Evolutionary conservation across 2,329 filamentous ascomycete species (phyloP), one percentile per base, ranked within the genome.

Genomic region (Niveomyces coronatus): DNA sequence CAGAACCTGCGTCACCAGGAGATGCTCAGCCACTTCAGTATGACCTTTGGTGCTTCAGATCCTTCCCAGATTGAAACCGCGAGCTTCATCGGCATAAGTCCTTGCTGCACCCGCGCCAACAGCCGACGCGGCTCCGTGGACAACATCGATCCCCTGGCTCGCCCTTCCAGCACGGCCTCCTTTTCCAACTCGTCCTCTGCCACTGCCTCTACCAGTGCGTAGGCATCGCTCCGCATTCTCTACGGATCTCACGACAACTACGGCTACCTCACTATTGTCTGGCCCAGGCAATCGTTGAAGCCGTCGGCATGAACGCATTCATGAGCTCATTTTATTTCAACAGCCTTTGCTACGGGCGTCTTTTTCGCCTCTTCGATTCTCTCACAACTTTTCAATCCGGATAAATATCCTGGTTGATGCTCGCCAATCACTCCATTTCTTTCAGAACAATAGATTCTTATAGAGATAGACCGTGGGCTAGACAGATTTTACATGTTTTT

Each of bases 1-100:
- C 56, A 63, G 37, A 68, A 69, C 50, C 54, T 68, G 14, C 55
- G 57, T 39, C 62, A 70, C 47, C 66, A 68, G 48, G 61, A 68
- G 53, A 57, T 65, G 51, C 56, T 71, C 26, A 57, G 57, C 41
- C 52, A 60, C 40, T 70, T 67, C 54, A 62, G 56, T 40, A 62
- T 66, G 50, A 63, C 58, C 9, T 70, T 70, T 45, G 67, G 67
- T 27, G 53, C 60, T 22, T 54, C 51, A 46, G 55, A 47, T 45
- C 53, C 31, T 35, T 50, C 26, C 23, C 58, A 61, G 45, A 45
- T 62, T 15, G 53, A 59, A 39, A 48, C 47, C 5, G 44, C 53
- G 18, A 57, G 52, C 45, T 59, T 58, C 40, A 41, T 50, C 13
- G 61, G 58, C 36, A 51, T 69, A 47, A 68, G 65, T 49, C 66